These are phyloP conservation scores for Pyrenula aspistea DNA, from an alignment of 495 filamentous ascomycete genomes.

Conservation along the genomic window DNA sequence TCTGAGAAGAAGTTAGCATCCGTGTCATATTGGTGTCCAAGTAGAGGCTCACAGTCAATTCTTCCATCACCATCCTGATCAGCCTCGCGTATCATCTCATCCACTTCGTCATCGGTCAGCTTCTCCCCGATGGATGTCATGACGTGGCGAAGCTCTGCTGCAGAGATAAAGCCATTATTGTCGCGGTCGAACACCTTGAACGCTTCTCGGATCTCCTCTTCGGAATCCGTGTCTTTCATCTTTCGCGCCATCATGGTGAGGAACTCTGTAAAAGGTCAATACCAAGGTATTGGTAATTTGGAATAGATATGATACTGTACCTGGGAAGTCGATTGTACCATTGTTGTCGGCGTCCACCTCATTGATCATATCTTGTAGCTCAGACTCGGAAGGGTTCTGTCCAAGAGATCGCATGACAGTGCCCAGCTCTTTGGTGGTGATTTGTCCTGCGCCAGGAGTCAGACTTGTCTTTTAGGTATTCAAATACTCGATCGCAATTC, in stretches of 20 bases:
- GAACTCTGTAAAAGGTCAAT: conserved; percentile 55
- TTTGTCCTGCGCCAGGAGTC: conserved; percentile 57
- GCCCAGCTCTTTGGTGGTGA: conserved; percentile 98
- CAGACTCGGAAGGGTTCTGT: conserved; percentile 97
- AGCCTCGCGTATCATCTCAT: conserved; percentile 99
- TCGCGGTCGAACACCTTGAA: conserved; percentile 98
- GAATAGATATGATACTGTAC: conserved; percentile 49
- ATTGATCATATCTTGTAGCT: conserved; percentile 99
- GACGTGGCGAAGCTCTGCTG: conserved; percentile 93
- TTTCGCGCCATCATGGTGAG: conserved; percentile 99
- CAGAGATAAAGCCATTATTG: conserved; percentile 98
- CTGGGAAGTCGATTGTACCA: conserved; percentile 97
- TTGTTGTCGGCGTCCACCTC: conserved; percentile 99
- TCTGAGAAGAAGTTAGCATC: conserved; percentile 39
- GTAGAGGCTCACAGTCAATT: conserved; percentile 68
- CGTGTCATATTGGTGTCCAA: conserved; percentile 1
- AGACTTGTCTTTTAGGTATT: background rate
- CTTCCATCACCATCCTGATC: conserved; percentile 97
- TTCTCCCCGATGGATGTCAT: conserved; percentile 99
- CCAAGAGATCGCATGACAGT: conserved; percentile 99
- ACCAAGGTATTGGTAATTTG: no score
- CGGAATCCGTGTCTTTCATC: conserved; percentile 99
- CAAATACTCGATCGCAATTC: background rate
- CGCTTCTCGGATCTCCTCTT: conserved; percentile 95
- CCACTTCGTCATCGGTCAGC: conserved; percentile 97